These are phyloP conservation scores for Tylopilus rubrobrunneus DNA, from an alignment of 768 basidiomycete genomes.

Conservation along the genomic window DNA sequence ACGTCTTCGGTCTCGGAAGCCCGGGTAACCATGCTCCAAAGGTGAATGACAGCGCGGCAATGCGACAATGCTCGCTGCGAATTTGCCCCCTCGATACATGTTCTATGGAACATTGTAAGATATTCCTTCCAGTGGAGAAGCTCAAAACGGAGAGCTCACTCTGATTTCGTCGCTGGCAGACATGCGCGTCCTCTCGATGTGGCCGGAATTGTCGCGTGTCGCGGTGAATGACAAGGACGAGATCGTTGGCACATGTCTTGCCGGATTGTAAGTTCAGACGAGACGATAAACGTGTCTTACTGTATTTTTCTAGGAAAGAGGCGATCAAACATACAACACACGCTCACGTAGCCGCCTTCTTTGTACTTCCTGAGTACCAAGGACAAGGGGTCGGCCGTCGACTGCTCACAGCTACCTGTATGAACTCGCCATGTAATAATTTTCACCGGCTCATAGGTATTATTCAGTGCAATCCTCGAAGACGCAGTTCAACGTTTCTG, in stretches of 20 bases:
- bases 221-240: not conserved
- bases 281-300: not conserved
- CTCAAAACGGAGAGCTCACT: not conserved
- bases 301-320: constrained; percentile 5
- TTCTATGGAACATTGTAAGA: not conserved
- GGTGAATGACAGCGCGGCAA: constrained; percentile 1
- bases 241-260: constrained; percentile 8
- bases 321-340: not conserved
- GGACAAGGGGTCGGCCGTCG: constrained; percentile 1
- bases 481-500: not conserved
- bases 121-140: not conserved
- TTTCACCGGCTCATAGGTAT: not conserved
- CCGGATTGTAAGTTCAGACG: constrained; percentile 4
- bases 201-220: constrained; percentile 2
- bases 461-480: not conserved
- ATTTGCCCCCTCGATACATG: not conserved
- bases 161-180: not conserved
- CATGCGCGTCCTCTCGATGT: not conserved
- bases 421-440: not conserved
- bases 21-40: not conserved
- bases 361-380: constrained; percentile 7
- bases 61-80: not conserved
- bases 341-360: constrained; percentile 5
- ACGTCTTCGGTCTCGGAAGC: not conserved
- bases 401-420: constrained; percentile 5